Conservation (phyloP, 495 filamentous ascomycete genomes). For the Penicillium daleae region DNA sequence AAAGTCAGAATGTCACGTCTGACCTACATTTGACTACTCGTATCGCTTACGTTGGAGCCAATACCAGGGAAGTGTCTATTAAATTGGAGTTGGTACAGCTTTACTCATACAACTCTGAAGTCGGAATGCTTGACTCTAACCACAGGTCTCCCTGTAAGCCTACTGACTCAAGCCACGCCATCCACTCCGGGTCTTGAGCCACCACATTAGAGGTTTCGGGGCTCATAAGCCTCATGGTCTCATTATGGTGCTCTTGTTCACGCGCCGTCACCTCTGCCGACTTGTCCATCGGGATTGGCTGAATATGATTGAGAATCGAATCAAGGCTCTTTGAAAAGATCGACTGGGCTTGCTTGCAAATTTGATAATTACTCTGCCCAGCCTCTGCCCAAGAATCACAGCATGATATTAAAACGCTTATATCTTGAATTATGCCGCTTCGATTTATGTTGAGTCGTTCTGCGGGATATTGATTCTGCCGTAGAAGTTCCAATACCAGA, state of each 20-base stretch:
- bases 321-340: constrained; percentile 16
- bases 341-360: background rate
- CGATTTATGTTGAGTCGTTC: background rate
- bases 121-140: background rate
- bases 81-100: background rate
- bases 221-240: background rate
- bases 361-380: constrained; percentile 3
- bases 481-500: constrained; percentile 13
- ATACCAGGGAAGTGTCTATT: background rate
- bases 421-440: constrained; percentile 16
- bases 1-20: background rate
- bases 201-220: background rate
- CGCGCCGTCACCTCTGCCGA: background rate
- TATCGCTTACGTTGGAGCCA: background rate
- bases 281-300: background rate
- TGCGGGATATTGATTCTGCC: constrained; percentile 7
- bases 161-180: constrained; percentile 1
- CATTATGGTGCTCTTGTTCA: background rate
- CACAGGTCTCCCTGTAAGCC: constrained; percentile 2
- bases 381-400: constrained; percentile 1
- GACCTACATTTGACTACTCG: background rate
- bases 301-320: constrained; percentile 13
- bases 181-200: background rate
- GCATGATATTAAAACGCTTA: constrained; percentile 7
- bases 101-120: background rate